Base-by-base conservation (phyloP, 495 filamentous ascomycete genomes). In the Hapsidospora chrysogenum region DNA sequence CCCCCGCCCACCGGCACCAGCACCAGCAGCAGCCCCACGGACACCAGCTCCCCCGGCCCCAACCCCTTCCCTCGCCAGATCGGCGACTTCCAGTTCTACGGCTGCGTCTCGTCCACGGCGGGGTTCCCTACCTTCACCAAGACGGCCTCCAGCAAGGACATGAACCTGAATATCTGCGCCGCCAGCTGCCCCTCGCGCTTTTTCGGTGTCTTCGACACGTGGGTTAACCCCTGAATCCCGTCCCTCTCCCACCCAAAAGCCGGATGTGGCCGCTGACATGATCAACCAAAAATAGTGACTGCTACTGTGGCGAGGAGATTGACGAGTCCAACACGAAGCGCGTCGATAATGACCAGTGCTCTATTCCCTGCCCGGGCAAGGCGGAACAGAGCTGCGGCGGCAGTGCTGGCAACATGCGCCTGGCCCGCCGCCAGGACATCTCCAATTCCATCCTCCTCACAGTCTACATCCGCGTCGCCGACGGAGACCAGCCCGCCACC, bases 291-390 rank as follows among this genome's bases (percentile, higher is more conserved):
- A 9, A 4, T 15, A 31, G 29, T n/a, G 32, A 34, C 17, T 34
- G 32, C 32, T 34, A 34, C 32, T 34, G 32, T 11, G 32, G 32
- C 17, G 32, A 20, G 8, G 17, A 34, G 9, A 17, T 34, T 14
- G 32, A 34, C 17, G 1, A 7, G 8, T n/a, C 6, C 7, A 34
- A 16, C 8, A 11, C 32, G 4, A 20, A 7, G 9, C 13, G 17
- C 10, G 32, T 34, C 17, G 8, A 7, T 11, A 11, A 10, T n/a
- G 32, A 34, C 9, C 32, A 1, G 17, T 34, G 32, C 32, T n/a
- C 18, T 18, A 34, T 20, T 6, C 17, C 17, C 14, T 34, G 32
- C 4, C 32, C 32, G 3, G 32, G 32, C 1, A 17, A 34, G 14
- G 17, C 9, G 17, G 3, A 9, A 16, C 8, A 34, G 32, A 19